Evolutionary conservation across 495 filamentous ascomycete genomes (phyloP), one percentile per base, ranked within the genome.

Genomic region (Xylaria flabelliformis): DNA sequence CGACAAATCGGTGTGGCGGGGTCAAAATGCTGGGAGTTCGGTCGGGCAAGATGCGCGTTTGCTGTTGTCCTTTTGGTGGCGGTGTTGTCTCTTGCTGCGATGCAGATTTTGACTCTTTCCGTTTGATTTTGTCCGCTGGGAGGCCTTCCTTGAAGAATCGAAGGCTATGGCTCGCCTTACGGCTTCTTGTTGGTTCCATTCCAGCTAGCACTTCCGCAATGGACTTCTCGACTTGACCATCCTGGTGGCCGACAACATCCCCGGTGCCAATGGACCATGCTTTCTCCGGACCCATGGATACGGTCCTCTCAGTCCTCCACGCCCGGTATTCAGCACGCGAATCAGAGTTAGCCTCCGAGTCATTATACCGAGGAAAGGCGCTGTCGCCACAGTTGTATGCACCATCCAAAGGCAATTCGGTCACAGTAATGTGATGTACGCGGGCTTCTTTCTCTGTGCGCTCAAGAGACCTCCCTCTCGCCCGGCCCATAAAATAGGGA

Each of bases 131-230:
- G 55, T 89, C 84, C 48, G 85, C 84, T 32, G 93, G 87, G 26
- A 88, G 91, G 71, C 94, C 96, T 77, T 97, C 94, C 79, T 94
- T 96, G 86, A 99, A 99, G 64, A 98, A 87, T 4, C 96, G 90
- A 58, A 99, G 81, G 76, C 92, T 93, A 80, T 99, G 95, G 78
- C 94, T 97, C 58, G 95, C 91, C 83, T 99, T 99, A 71, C 96
- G 90, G 81, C 94, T 97, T 72, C 96, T 90, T 78, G 93, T 92
- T 36, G 88, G 91, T 77, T 97, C 95, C 48, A 88, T 84, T 44
- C 92, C 91, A 4, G 92, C 85, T 64, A 97, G 78, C 48, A 91
- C 93, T 53, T 94, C 94, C 72, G 93, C 90, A 74, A 97, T 95
- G 24, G 91, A 92, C 79, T 91, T 92, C 71, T 97, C 94, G 17